These are phyloP conservation scores for Chlamydomonas applanata DNA, from an alignment of 139 green algal species.

Conservation along the genomic window DNA sequence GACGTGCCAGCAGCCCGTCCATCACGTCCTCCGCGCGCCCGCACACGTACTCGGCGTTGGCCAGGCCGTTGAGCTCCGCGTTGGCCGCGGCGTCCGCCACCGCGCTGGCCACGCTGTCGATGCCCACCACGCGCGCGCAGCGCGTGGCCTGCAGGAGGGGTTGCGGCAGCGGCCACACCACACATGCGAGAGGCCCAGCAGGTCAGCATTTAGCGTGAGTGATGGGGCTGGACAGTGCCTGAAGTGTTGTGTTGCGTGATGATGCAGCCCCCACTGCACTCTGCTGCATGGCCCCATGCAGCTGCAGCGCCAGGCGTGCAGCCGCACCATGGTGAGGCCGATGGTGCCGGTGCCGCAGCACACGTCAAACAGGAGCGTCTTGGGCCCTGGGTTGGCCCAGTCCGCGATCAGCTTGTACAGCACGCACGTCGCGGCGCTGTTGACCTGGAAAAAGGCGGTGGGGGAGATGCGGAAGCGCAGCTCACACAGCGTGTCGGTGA, in stretches of 20 bases:
- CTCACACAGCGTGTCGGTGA: constrained; percentile 60
- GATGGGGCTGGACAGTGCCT: too few species aligned
- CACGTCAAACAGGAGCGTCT: constrained; percentile 78
- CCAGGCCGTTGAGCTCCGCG: constrained; percentile 71
- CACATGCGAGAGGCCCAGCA: constrained; percentile 5
- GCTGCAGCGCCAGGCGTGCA: not conserved
- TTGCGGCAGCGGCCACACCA: too few species aligned
- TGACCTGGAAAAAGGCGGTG: constrained; percentile 84
- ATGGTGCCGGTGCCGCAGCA: constrained; percentile 90
- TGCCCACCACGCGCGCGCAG: constrained; percentile 40
- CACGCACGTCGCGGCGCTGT: constrained; percentile 30
- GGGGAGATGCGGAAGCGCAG: constrained; percentile 75
- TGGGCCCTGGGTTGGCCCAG: constrained; percentile 17
- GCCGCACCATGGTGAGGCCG: constrained; percentile 68
- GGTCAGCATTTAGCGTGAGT: too few species aligned
- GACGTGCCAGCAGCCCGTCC: constrained; percentile 1
- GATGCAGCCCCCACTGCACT: not conserved
- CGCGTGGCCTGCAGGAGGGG: constrained; percentile 4
- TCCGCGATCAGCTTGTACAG: constrained; percentile 43
- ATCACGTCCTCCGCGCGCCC: constrained; percentile 32
- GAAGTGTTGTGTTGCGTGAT: not conserved
- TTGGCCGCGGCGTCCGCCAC: constrained; percentile 69
- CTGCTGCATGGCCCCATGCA: not conserved
- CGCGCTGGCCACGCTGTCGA: constrained; percentile 50
- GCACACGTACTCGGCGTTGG: constrained; percentile 69